Percentiles rank a stretch among this genome's conserved stretches.
phyloP scores from a whole-genome alignment of 345 rosid species.

The sweet orange (Citrus sinensis) region DVS_A1.0 CM039169.1:963001-963500 shows the following conservation, averaged over 20 bases:
- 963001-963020: not conserved
- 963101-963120: conserved; percentile 17
- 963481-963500: not conserved
- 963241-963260: not conserved
- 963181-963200: not conserved
- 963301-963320: not conserved
- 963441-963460: not conserved
- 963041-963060: not conserved
- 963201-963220: conserved; percentile 7
- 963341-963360: not conserved
- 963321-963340: not conserved
- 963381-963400: not conserved
- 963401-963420: not conserved
- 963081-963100: not conserved
- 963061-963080: not conserved
- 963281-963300: not conserved
- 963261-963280: not conserved
- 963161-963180: not conserved
- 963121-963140: not conserved
- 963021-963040: not conserved
- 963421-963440: not conserved
- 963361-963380: not conserved
- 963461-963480: not conserved
- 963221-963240: not conserved
- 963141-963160: not conserved